A percentile compares a stretch with the other conserved stretches of the same genome.
These are phyloP conservation scores for Calonectria pseudoturangicola DNA, from an alignment of 2,329 filamentous ascomycete species.

Conservation along the genomic window DNA sequence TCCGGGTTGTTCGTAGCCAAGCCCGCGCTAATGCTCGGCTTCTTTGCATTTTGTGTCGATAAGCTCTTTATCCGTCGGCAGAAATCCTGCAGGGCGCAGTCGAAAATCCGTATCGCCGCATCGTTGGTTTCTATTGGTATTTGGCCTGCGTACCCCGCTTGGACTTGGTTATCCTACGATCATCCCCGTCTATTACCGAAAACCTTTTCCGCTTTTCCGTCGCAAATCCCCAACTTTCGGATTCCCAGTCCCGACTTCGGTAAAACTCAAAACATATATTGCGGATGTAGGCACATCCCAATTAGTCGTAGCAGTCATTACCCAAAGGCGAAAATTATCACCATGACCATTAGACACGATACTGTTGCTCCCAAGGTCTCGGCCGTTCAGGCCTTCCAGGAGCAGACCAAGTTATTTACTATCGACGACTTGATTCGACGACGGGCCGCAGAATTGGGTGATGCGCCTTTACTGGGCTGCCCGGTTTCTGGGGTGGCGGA, in stretches of 20 bases:
- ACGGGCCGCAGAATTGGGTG: conserved; percentile 41
- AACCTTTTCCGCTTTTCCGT: conserved; percentile 27
- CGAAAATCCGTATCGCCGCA: conserved; percentile 6
- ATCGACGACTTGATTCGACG: conserved; percentile 48
- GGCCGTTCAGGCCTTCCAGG: conserved; percentile 23
- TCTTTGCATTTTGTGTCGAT: background rate
- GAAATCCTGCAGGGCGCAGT: background rate
- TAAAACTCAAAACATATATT: conserved; percentile 26
- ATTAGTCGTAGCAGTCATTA: conserved; percentile 1
- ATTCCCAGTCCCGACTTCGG: conserved; percentile 22
- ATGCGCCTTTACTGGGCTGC: conserved; percentile 40
- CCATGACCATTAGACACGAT: conserved; percentile 52
- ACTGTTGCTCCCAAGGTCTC: conserved; percentile 39
- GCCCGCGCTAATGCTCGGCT: background rate
- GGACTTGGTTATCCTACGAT: background rate
- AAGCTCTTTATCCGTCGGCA: conserved; percentile 17
- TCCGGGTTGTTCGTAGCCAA: background rate
- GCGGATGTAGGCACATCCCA: conserved; percentile 10
- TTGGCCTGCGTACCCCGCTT: background rate
- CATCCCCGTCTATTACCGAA: conserved; percentile 12
- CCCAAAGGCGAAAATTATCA: conserved; percentile 18
- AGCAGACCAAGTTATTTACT: conserved; percentile 46
- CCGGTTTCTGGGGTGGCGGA: conserved; percentile 43
- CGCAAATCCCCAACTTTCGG: background rate
- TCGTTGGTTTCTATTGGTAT: conserved; percentile 15